Percentiles rank a stretch among this genome's conserved stretches.
Conservation (phyloP, 352 stramenopile species). For the Globisporangium viniferum region DNA sequence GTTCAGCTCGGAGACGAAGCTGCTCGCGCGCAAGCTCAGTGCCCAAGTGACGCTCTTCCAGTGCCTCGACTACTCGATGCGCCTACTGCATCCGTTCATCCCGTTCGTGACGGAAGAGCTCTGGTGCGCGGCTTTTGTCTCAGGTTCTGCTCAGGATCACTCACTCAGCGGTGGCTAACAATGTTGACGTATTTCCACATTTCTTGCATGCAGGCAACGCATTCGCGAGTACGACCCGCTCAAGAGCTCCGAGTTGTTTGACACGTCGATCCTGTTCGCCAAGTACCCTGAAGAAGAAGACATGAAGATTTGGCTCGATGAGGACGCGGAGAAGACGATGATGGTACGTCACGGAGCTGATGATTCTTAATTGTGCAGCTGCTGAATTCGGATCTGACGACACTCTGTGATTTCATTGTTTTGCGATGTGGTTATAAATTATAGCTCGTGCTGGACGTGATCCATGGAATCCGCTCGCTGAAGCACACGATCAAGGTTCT, state of each 20-base stretch:
- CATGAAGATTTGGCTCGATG: constrained; percentile 76
- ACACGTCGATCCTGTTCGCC: constrained; percentile 65
- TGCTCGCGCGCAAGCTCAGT: constrained; percentile 63
- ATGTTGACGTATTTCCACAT: background rate
- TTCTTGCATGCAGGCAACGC: constrained; percentile 35
- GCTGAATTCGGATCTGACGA: background rate
- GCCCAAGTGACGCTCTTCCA: constrained; percentile 93
- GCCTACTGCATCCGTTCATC: constrained; percentile 98
- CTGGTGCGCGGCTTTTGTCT: constrained; percentile 72
- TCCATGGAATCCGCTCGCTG: constrained; percentile 94
- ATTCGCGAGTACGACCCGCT: constrained; percentile 54
- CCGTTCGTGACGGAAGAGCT: constrained; percentile 99
- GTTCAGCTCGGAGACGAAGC: constrained; percentile 42
- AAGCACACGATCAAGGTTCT: constrained; percentile 74
- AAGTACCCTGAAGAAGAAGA: constrained; percentile 85
- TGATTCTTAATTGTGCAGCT: no score
- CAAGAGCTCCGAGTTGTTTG: constrained; percentile 16
- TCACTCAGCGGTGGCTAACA: background rate
- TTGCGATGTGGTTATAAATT: background rate
- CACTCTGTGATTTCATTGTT: background rate
- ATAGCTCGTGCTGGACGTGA: constrained; percentile 81
- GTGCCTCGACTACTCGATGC: constrained; percentile 94
- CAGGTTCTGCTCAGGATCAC: background rate
- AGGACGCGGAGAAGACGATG: constrained; percentile 87
- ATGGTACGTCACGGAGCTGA: constrained; percentile 23